Evolutionary conservation across 2,329 filamentous ascomycete species (phyloP), one percentile per base, ranked within the genome.

Genomic region (Coniella vitis): DNA sequence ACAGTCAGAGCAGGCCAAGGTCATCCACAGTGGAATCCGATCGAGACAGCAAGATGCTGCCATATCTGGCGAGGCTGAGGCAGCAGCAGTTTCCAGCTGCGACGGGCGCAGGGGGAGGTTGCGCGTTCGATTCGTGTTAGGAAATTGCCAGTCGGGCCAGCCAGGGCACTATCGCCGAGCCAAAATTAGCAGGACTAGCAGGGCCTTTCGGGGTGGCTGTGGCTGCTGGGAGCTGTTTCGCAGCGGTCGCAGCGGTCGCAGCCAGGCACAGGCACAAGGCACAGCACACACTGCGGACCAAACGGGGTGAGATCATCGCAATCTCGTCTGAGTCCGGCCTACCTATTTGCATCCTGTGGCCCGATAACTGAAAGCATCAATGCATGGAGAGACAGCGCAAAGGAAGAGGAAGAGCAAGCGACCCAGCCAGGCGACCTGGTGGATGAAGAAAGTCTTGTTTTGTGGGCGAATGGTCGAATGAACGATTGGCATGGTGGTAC

Each of bases 221-320:
- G 43, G 32, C 32, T 31, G 42, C 34, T 34, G 42, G 19, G 34
- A 5, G 34, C 34, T 29, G 22, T 48, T 31, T 44, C 38, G 12
- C n/a, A 19, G 41, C 35, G 8, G 37, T 36, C 22, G 38, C 17
- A 3, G n/a, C 21, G 4, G 14, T 22, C 4, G 8, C 20, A 21
- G 7, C 35, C 9, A 19, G 16, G 4, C 19, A 20, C 4, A 13
- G 19, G 17, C 20, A 20, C 19, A 38, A 14, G 37, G n/a, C 7
- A 25, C 31, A 43, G 35, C 39, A 44, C 38, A n/a, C n/a, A n/a
- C n/a, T n/a, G n/a, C n/a, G n/a, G n/a, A n/a, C n/a, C n/a, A n/a
- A n/a, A n/a, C n/a, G n/a, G 16, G 12, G 35, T 50, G 51, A 48
- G 43, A 42, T 53, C 47, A 53, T 47, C 44, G 51, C 39, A 53